phyloP scores from a whole-genome alignment of 1,284 basidiomycete genomes.

The Ustilago cynodontis region DNA sequence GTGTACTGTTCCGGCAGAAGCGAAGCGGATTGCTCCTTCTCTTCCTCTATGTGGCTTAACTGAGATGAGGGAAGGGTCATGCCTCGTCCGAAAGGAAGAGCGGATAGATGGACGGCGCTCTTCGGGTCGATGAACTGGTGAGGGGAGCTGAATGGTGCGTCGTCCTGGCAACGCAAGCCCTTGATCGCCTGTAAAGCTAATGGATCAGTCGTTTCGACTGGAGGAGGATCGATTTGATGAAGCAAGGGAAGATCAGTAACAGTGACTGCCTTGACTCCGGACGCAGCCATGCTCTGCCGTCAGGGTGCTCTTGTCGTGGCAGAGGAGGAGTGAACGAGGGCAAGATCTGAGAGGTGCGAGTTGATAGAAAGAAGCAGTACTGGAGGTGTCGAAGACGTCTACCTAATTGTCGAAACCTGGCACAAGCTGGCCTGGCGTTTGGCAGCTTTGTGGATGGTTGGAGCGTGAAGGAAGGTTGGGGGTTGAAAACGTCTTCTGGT shows the following conservation, averaged over 20 bases:
- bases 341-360: not conserved
- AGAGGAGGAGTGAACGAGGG: not conserved
- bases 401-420: not conserved
- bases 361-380: not conserved
- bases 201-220: not conserved
- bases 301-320: not conserved
- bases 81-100: constrained; percentile 1
- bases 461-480: not conserved
- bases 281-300: constrained; percentile 4
- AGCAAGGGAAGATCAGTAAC: not conserved
- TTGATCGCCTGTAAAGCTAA: constrained; percentile 2
- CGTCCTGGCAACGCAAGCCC: not conserved
- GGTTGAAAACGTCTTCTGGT: not conserved
- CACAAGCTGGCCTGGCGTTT: not conserved
- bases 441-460: not conserved
- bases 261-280: not conserved
- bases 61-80: not conserved
- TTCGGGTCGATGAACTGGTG: constrained; percentile 11
- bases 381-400: not conserved
- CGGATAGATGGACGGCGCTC: not conserved
- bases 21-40: not conserved
- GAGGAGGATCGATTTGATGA: not conserved
- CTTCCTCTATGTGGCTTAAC: not conserved
- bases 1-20: not conserved
- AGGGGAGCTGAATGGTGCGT: not conserved